Percentiles rank a stretch among this genome's conserved stretches.
phyloP scores from a whole-genome alignment of 2,329 filamentous ascomycete genomes.

The Claviceps sorghi region DNA sequence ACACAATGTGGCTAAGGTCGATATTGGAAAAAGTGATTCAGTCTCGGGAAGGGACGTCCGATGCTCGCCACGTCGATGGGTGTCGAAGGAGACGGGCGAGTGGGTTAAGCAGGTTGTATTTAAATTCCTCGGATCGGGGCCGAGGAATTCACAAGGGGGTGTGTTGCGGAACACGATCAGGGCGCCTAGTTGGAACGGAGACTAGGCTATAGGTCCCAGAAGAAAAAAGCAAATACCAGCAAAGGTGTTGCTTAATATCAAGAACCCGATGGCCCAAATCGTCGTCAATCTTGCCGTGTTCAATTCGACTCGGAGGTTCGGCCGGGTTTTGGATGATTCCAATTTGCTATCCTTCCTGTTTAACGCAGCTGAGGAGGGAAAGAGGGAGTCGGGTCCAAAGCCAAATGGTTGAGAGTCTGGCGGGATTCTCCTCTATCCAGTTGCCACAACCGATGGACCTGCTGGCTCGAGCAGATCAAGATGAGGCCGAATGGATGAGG shows the following conservation, averaged over 20 bases:
- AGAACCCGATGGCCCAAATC: conserved; percentile 7
- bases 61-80: conserved; percentile 8
- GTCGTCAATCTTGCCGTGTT: conserved; percentile 8
- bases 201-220: background rate
- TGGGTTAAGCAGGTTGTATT: conserved; percentile 16
- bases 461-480: conserved; percentile 24
- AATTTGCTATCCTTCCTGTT: conserved; percentile 13
- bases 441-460: conserved; percentile 19
- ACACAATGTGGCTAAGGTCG: conserved; percentile 8
- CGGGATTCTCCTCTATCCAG: conserved; percentile 22
- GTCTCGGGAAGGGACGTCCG: conserved; percentile 21
- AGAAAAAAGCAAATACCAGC: conserved; percentile 22
- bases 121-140: conserved; percentile 28
- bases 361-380: conserved; percentile 13
- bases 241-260: conserved; percentile 19
- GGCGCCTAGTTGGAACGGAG: conserved; percentile 7
- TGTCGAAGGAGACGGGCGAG: conserved; percentile 16
- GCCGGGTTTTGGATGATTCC: conserved; percentile 13
- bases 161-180: conserved; percentile 9
- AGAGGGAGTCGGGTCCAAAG: background rate
- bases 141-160: conserved; percentile 25
- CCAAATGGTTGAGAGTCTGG: conserved; percentile 10
- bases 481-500: conserved; percentile 35
- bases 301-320: conserved; percentile 1
- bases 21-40: conserved; percentile 9